Evolutionary conservation across 805 yeast species (phyloP).

Genomic region (Wickerhamiella hasegawae): DNA sequence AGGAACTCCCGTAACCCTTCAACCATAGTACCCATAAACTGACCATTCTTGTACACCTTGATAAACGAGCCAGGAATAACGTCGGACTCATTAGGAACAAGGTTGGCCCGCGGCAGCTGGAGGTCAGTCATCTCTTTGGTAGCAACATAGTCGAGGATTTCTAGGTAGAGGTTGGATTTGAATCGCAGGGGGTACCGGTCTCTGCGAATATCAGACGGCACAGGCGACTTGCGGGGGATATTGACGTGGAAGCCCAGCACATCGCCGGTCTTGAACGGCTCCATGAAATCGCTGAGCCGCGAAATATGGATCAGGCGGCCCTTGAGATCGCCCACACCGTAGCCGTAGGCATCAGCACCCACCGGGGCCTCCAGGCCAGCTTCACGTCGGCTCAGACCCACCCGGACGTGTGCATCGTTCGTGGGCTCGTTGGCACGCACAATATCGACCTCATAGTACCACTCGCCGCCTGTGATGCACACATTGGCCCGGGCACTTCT

Average conservation of each 20-base stretch:
- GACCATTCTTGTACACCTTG: constrained; percentile 65
- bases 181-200: constrained; percentile 82
- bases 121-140: constrained; percentile 60
- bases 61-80: constrained; percentile 35
- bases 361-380: constrained; percentile 89
- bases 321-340: constrained; percentile 67
- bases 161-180: constrained; percentile 63
- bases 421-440: constrained; percentile 22
- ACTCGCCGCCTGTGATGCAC: constrained; percentile 59
- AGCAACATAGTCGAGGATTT: constrained; percentile 63
- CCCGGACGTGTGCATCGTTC: constrained; percentile 44
- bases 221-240: constrained; percentile 33
- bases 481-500: constrained; percentile 60
- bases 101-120: constrained; percentile 24
- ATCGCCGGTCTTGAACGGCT: constrained; percentile 59
- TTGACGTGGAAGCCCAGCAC: constrained; percentile 61
- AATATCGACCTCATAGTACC: constrained; percentile 66
- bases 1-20: constrained; percentile 54
- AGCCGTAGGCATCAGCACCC: constrained; percentile 89
- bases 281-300: constrained; percentile 43
- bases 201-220: constrained; percentile 24
- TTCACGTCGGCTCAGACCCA: constrained; percentile 75
- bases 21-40: constrained; percentile 45
- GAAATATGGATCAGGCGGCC: constrained; percentile 68
- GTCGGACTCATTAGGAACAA: constrained; percentile 10